A percentile compares a stretch with the other conserved stretches of the same genome.
phyloP scores from a whole-genome alignment of 495 filamentous ascomycete genomes.

The Talaromyces adpressus region DNA sequence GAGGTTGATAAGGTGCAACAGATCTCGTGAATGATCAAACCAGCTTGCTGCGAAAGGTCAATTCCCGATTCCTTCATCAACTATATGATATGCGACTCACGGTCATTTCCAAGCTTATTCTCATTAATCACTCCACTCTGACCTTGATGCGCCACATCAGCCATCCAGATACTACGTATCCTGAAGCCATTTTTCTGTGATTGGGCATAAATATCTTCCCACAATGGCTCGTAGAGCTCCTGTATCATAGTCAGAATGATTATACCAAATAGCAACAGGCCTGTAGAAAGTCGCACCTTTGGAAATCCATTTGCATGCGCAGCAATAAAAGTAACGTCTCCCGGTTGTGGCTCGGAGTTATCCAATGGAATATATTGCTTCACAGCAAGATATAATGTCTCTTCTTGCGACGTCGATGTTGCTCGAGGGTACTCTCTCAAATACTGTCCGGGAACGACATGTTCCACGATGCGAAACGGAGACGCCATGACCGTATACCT shows the following conservation, averaged over 20 bases:
- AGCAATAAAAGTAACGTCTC: constrained; percentile 77
- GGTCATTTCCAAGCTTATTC: constrained; percentile 66
- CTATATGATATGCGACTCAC: constrained; percentile 30
- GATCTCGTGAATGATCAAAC: constrained; percentile 81
- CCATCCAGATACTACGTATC: constrained; percentile 79
- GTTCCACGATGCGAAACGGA: constrained; percentile 52
- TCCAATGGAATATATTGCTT: constrained; percentile 78
- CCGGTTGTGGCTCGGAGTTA: constrained; percentile 54
- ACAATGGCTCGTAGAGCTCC: constrained; percentile 86
- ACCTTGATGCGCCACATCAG: constrained; percentile 74
- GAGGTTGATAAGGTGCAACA: constrained; percentile 78
- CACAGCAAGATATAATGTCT: constrained; percentile 56
- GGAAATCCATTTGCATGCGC: constrained; percentile 85
- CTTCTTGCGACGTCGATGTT: constrained; percentile 55
- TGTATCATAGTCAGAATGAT: constrained; percentile 16
- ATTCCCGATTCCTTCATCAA: background rate
- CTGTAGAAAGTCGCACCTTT: constrained; percentile 47
- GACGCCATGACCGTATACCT: background rate
- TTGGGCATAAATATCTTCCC: constrained; percentile 60
- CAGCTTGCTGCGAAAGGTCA: constrained; percentile 53
- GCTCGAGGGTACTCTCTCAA: constrained; percentile 64
- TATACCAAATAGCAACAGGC: constrained; percentile 3
- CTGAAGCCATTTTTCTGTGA: constrained; percentile 52
- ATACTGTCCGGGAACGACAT: constrained; percentile 59
- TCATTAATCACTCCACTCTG: constrained; percentile 72